A percentile compares a stretch with the other conserved stretches of the same genome.
Conservation (phyloP, 176 grass and related monocot species). For the Alopecurus myosuroides region DNA sequence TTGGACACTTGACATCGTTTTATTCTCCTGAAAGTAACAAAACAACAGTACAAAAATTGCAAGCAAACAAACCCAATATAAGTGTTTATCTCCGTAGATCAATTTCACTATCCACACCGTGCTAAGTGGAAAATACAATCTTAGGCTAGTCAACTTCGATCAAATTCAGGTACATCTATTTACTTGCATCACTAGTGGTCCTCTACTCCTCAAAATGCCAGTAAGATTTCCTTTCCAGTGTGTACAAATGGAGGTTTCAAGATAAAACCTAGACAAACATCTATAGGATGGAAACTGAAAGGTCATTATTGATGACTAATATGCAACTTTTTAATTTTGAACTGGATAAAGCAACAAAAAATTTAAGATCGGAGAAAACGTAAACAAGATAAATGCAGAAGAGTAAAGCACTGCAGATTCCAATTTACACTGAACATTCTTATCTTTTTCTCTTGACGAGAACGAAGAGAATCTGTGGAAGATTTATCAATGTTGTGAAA, state of each 20-base stretch:
- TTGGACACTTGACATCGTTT: not conserved
- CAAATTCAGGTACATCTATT: not conserved
- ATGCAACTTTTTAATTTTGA: not conserved
- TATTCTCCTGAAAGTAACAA: not conserved
- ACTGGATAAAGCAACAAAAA: not conserved
- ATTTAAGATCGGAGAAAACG: not conserved
- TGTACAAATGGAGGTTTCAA: not conserved
- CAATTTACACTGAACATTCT: not conserved
- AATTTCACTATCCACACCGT: not conserved
- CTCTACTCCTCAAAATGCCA: not conserved
- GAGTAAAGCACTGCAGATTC: not conserved
- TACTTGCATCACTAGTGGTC: not conserved
- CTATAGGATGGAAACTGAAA: not conserved
- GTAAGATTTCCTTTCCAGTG: not conserved
- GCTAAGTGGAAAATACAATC: not conserved
- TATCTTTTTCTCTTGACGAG: not conserved
- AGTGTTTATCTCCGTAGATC: not conserved
- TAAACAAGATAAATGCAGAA: not conserved
- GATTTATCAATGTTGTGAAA: not conserved
- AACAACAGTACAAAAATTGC: not conserved
- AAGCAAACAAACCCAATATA: not conserved
- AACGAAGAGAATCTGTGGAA: not conserved
- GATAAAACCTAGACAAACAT: not conserved
- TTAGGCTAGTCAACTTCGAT: not conserved
- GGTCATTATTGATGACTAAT: not conserved